Evolutionary conservation across 108 stramenopile genomes (phyloP).

Genomic region (Skeletonema tropicum): DNA sequence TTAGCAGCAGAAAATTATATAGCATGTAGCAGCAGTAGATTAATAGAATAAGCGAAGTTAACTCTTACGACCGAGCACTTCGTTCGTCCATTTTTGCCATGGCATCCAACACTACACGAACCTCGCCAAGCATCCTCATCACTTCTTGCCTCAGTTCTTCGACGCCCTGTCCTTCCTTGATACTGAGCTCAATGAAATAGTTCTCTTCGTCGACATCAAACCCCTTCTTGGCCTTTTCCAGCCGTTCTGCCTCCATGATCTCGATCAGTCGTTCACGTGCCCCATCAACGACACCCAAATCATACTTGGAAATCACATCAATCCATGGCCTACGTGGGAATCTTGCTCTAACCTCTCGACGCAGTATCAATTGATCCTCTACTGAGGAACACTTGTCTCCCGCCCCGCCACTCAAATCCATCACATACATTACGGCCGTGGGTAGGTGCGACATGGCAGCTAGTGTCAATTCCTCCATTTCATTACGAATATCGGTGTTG

Average conservation of each 20-base stretch:
- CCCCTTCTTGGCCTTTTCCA: slow-evolving; percentile 8
- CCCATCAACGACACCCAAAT: slow-evolving; percentile 78
- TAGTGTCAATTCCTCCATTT: slow-evolving; percentile 96
- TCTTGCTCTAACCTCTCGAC: slow-evolving; percentile 73
- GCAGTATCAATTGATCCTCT: slow-evolving; percentile 85
- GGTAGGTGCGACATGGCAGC: slow-evolving; percentile 96
- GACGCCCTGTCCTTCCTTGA: slow-evolving; percentile 78
- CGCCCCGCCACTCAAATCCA: slow-evolving; percentile 91
- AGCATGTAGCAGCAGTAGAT: neutral
- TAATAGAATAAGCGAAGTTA: neutral
- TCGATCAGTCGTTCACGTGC: slow-evolving; percentile 70
- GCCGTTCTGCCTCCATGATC: slow-evolving; percentile 54
- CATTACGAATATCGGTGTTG: slow-evolving; percentile 83
- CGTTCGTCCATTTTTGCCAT: slow-evolving; percentile 71
- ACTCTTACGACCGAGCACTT: slow-evolving; percentile 36
- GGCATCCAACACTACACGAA: slow-evolving; percentile 86
- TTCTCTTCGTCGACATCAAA: slow-evolving; percentile 27
- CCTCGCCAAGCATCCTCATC: slow-evolving; percentile 88
- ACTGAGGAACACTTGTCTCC: slow-evolving; percentile 90
- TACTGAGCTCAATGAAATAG: slow-evolving; percentile 75
- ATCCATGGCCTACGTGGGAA: slow-evolving; percentile 96
- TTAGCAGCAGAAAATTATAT: neutral
- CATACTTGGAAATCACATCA: slow-evolving; percentile 94
- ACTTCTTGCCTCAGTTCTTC: slow-evolving; percentile 77
- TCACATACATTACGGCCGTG: slow-evolving; percentile 96